Conservation (phyloP, 805 yeast genomes). For the Teunomyces gatunensis region DNA sequence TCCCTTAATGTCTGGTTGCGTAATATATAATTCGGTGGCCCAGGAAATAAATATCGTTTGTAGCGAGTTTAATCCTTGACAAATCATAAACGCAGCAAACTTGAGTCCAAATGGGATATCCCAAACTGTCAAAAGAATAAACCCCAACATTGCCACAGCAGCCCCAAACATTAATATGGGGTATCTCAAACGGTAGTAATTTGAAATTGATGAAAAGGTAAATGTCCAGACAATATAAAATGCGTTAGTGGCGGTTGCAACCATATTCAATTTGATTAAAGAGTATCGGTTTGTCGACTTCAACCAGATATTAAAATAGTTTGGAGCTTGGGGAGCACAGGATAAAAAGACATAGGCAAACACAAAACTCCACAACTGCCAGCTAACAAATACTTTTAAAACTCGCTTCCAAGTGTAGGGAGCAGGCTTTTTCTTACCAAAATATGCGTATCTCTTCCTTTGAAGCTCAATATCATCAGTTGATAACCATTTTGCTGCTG, state of each 20-base stretch:
- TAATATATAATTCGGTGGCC: constrained; percentile 1
- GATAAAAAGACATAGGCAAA: constrained; percentile 1
- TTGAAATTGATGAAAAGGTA: not conserved
- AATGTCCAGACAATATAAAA: constrained; percentile 4
- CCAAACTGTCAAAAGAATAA: constrained; percentile 1
- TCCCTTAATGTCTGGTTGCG: constrained; percentile 1
- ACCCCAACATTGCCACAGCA: not conserved
- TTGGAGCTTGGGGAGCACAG: not conserved
- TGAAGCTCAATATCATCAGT: constrained; percentile 4
- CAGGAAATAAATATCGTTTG: constrained; percentile 1
- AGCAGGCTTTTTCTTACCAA: not conserved
- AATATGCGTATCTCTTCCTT: constrained; percentile 1
- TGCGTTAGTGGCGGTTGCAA: constrained; percentile 2
- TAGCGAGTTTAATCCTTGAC: constrained; percentile 2
- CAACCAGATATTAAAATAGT: constrained; percentile 2
- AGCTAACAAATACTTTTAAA: not conserved
- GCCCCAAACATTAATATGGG: constrained; percentile 1
- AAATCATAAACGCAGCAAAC: constrained; percentile 1
- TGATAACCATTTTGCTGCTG: constrained; percentile 7
- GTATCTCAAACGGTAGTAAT: not conserved
- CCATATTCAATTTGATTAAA: not conserved
- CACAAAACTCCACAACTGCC: constrained; percentile 5
- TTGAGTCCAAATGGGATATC: constrained; percentile 1
- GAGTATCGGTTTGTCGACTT: not conserved
- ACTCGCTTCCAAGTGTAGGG: constrained; percentile 1